phyloP scores from a whole-genome alignment of 805 yeast species.

The Kluyveromyces starmeri region DNA sequence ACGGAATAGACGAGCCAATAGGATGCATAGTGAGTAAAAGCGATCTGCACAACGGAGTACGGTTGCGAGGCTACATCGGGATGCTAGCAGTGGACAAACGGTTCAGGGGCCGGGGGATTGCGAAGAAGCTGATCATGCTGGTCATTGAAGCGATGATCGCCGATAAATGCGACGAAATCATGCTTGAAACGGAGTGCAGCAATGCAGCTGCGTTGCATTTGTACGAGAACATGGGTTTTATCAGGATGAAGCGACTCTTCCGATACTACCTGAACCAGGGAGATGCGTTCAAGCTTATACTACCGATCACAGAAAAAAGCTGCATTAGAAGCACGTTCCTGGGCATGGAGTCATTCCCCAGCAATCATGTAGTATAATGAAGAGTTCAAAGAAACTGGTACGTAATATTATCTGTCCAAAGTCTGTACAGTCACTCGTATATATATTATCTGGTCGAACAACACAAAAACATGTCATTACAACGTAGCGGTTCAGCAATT shows the following conservation, averaged over 20 bases:
- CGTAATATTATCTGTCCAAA: too few relatives aligned
- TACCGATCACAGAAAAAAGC: conserved; percentile 65
- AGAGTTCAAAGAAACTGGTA: too few relatives aligned
- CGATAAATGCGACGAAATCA: conserved; percentile 76
- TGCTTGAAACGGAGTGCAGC: conserved; percentile 83
- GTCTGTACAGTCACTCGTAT: too few relatives aligned
- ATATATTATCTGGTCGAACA: too few relatives aligned
- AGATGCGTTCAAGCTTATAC: conserved; percentile 81
- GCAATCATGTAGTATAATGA: neutral
- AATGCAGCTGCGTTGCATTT: conserved; percentile 61
- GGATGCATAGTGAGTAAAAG: conserved; percentile 82
- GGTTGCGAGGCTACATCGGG: conserved; percentile 87
- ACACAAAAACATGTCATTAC: too few relatives aligned
- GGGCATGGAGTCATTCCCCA: conserved; percentile 7
- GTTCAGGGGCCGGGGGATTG: conserved; percentile 74
- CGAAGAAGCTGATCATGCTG: conserved; percentile 55
- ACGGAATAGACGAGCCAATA: conserved; percentile 33
- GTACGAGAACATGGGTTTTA: conserved; percentile 70
- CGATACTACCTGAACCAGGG: conserved; percentile 86
- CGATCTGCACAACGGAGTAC: conserved; percentile 57
- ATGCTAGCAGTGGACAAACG: conserved; percentile 80
- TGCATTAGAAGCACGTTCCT: conserved; percentile 48
- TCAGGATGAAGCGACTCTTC: conserved; percentile 65
- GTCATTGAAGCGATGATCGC: conserved; percentile 58
- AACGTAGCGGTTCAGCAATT: too few relatives aligned